Evolutionary conservation across 345 rosid genomes (phyloP).

Genomic region (Lepidium sativum): DNA sequence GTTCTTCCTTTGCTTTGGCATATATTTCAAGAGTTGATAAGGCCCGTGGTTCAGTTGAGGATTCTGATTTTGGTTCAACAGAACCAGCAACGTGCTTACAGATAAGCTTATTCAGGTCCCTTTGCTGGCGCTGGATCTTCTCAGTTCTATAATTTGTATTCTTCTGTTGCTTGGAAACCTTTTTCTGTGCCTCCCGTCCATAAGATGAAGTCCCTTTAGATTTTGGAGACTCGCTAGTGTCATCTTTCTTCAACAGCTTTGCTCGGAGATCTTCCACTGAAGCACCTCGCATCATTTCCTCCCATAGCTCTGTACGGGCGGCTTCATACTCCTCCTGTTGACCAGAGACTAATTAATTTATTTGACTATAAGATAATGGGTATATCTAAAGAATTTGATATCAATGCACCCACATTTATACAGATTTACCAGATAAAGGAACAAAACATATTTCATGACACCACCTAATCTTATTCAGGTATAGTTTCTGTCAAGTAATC

Average conservation of each 20-base stretch:
- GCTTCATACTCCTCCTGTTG: slow-evolving; percentile 85
- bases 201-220: slow-evolving; percentile 29
- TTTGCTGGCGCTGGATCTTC: slow-evolving; percentile 68
- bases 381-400: background rate
- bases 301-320: slow-evolving; percentile 78
- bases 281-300: slow-evolving; percentile 72
- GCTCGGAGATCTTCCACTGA: slow-evolving; percentile 67
- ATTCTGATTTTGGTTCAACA: slow-evolving; percentile 23
- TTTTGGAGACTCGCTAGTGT: slow-evolving; percentile 35
- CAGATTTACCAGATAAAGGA: background rate
- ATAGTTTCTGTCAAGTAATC: background rate
- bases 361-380: background rate
- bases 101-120: slow-evolving; percentile 63
- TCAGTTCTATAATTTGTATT: slow-evolving; percentile 34
- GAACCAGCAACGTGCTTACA: slow-evolving; percentile 38
- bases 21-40: slow-evolving; percentile 54
- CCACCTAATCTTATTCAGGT: background rate
- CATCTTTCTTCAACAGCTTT: slow-evolving; percentile 49
- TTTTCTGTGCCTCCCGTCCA: slow-evolving; percentile 40
- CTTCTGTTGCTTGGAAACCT: slow-evolving; percentile 32
- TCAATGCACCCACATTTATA: background rate
- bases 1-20: slow-evolving; percentile 52
- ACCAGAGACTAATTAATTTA: slow-evolving; percentile 3
- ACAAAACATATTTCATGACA: background rate
- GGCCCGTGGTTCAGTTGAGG: slow-evolving; percentile 41